phyloP scores from a whole-genome alignment of 345 rosid species.

The Eucalyptus rudis region DNA sequence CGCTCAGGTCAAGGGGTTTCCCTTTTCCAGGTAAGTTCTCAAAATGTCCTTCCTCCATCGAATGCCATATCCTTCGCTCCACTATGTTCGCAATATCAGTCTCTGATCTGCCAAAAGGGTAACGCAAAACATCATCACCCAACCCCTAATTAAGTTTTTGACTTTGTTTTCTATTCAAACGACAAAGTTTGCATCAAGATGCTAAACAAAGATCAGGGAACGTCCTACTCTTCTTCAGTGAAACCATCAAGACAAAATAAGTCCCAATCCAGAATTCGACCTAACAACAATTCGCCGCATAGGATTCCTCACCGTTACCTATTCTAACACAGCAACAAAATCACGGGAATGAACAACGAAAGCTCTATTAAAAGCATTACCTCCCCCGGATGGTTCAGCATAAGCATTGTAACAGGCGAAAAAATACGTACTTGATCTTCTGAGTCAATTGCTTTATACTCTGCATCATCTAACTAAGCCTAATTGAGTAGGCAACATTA shows the following conservation, averaged over 20 bases:
- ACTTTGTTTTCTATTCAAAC: background rate
- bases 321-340: background rate
- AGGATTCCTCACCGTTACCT: background rate
- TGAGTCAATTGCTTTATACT: background rate
- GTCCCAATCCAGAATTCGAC: background rate
- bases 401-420: background rate
- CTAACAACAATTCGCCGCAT: background rate
- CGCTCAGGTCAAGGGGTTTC: constrained; percentile 57
- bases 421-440: background rate
- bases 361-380: background rate
- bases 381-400: background rate
- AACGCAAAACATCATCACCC: background rate
- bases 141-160: background rate
- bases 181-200: background rate
- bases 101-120: constrained; percentile 49
- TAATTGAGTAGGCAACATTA: background rate
- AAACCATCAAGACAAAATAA: background rate
- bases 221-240: background rate
- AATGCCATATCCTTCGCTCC: constrained; percentile 93
- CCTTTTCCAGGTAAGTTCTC: constrained; percentile 94
- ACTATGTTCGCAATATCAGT: constrained; percentile 75
- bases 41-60: constrained; percentile 94
- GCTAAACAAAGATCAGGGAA: background rate
- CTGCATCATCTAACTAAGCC: background rate
- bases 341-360: background rate